Base-by-base conservation (phyloP, 78 protist genomes). In the slime mould (Dictyostelium discoideum) region DNA sequence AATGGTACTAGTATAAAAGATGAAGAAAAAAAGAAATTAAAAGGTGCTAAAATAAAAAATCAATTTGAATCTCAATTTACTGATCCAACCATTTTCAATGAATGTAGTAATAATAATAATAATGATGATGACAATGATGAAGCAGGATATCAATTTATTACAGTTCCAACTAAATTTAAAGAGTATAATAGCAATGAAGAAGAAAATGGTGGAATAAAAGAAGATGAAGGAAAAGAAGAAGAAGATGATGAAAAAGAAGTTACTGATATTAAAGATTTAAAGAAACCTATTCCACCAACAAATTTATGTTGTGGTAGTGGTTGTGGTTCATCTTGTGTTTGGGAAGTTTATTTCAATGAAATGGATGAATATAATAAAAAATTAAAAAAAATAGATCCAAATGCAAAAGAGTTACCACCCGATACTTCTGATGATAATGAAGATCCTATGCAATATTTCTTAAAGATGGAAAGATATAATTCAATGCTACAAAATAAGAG, bases 371-470 rank as follows among this genome's bases (percentile, higher is more conserved):
- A 88, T 67, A 88, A 88, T 26, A 63, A 79, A 26, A 88, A 88
- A 84, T 60, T 78, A 73, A 88, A 80, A 60, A 54, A n/a, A 77
- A 14, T 63, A 18, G 29, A 87, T 60, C 93, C 93, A 11, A 40
- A 87, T 60, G 54, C 48, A 22, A 57, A 32, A 10, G 63, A 39
- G 3, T 76, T 42, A 20, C 80, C 86, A 16, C 46, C 83, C 3
- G 40, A 60, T 48, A 88, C 94, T 5, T 48, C 94, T 8, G 81
- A 81, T 65, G 50, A 80, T 26, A 78, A 78, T 57, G 94, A 88
- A 67, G 94, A 88, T 48, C 94, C 94, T 20, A 88, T 88, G 94
- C 94, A 88, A 80, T 88, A 46, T 86, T 88, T 88, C 83, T 79
- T 88, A 85, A 88, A 88, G 54, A 88, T 88, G 94, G 94, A 80